A percentile compares a stretch with the other conserved stretches of the same genome.
Conservation (phyloP, 352 stramenopile species). For the Globisporangium cystogenes region DNA sequence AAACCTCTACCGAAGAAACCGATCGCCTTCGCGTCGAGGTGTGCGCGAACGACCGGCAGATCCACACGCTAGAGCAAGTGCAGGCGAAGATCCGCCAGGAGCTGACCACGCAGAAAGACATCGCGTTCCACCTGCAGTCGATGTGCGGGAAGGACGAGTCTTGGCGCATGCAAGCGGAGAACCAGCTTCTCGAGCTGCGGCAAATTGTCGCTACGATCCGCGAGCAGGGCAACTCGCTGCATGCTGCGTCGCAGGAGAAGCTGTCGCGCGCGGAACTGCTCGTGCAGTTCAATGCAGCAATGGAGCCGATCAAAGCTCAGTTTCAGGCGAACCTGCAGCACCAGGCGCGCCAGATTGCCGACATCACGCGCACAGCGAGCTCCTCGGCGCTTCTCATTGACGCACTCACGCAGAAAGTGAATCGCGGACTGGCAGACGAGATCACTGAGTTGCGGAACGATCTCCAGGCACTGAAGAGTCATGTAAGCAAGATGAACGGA, state of each 20-base stretch:
- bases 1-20: conserved; percentile 65
- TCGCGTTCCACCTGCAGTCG: conserved; percentile 73
- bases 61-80: conserved; percentile 72
- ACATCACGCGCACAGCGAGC: conserved; percentile 51
- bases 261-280: conserved; percentile 62
- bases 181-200: conserved; percentile 70
- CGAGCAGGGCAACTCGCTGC: conserved; percentile 62
- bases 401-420: conserved; percentile 58
- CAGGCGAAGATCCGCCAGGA: conserved; percentile 75
- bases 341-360: conserved; percentile 67
- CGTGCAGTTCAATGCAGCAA: conserved; percentile 77
- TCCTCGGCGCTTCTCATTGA: conserved; percentile 57
- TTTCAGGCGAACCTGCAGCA: conserved; percentile 69
- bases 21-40: conserved; percentile 67
- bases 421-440: conserved; percentile 46
- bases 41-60: conserved; percentile 59
- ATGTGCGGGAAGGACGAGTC: conserved; percentile 84
- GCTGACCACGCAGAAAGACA: conserved; percentile 78
- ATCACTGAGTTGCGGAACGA: conserved; percentile 44
- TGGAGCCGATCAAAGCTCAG: conserved; percentile 77
- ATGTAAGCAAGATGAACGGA: conserved; percentile 32
- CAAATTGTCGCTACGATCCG: conserved; percentile 65
- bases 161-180: conserved; percentile 81
- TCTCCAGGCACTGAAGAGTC: conserved; percentile 47
- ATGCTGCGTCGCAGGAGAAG: conserved; percentile 66